Base-by-base conservation (phyloP, 2,329 filamentous ascomycete species). In the Mycosphaerella sp. region DNA sequence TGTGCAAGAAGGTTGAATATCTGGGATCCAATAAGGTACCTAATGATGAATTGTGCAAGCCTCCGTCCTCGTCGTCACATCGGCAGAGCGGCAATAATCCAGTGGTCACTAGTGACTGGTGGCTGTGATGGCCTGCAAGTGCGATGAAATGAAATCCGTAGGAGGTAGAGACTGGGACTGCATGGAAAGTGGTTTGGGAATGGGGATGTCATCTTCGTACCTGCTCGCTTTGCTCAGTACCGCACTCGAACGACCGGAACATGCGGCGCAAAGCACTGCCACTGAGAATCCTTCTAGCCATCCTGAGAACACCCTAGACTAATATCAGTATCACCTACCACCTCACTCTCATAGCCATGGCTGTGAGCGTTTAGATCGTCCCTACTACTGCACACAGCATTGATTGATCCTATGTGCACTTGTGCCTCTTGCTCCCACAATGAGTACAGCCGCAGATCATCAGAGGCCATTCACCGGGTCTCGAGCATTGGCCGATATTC, bases 401-500 rank as follows among this genome's bases (percentile, higher is more conserved):
- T 12, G 7, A 21, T 41, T 9, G 17, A 6, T 12, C 39, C 39
- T 28, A 49, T 42, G 37, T 41, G 21, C 37, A 25, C 18, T 17
- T 4, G 18, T 27, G 2, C 21, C n/a, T 32, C 27, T 16, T 30
- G 13, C 18, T 17, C 13, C 10, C 1, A 42, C 16, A 10, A 48
- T 49, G 45, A 36, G 37, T 17, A 12, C 39, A 16, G 17, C 21
- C 13, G 13, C 9, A 35, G 45, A 39, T 9, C 30, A 18, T 12
- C 30, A n/a, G 12, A 28, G 25, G 30, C 30, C 17, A 10, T 8
- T 25, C 27, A 17, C 37, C 36, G 34, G 37, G 39, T 41, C 36
- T 35, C 60, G 70, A 61, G 71, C 72, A 16, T 66, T 74, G 50
- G 68, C 66, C 49, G 65, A 70, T 28, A 67, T 73, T 17, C 66